Evolutionary conservation across 2,329 filamentous ascomycete species (phyloP).

Genomic region (Monilinia fructigena): DNA sequence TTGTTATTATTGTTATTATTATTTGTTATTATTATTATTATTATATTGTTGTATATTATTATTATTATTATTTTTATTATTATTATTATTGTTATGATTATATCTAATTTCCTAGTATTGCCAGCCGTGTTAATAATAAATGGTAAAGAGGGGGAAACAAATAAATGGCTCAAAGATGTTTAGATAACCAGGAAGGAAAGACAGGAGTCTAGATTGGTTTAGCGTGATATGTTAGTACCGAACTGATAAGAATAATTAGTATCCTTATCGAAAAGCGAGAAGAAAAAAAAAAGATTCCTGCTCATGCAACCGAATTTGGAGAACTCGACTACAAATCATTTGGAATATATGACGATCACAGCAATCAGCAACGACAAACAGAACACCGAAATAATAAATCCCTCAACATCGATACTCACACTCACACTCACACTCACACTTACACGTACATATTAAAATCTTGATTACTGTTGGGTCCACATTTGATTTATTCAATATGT

Average conservation of each 20-base stretch:
- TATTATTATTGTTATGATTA: too few species aligned
- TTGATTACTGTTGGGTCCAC: neutral
- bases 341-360: neutral
- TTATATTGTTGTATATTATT: too few species aligned
- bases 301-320: neutral
- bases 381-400: neutral
- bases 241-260: constrained; percentile 4
- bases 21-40: too few species aligned
- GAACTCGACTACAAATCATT: neutral
- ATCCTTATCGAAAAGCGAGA: constrained; percentile 1
- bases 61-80: too few species aligned
- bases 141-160: neutral
- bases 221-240: neutral
- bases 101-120: too few species aligned
- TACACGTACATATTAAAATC: neutral
- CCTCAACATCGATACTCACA: neutral
- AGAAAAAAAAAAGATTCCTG: constrained; percentile 15
- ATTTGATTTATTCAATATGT: constrained; percentile 29
- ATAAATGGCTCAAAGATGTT: neutral
- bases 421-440: too few species aligned
- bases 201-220: neutral
- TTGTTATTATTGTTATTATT: too few species aligned
- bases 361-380: neutral
- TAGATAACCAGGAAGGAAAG: neutral
- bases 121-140: too few species aligned